These are phyloP conservation scores for Penicillium sp. DNA, from an alignment of 2,329 filamentous ascomycete species.

Conservation along the genomic window DNA sequence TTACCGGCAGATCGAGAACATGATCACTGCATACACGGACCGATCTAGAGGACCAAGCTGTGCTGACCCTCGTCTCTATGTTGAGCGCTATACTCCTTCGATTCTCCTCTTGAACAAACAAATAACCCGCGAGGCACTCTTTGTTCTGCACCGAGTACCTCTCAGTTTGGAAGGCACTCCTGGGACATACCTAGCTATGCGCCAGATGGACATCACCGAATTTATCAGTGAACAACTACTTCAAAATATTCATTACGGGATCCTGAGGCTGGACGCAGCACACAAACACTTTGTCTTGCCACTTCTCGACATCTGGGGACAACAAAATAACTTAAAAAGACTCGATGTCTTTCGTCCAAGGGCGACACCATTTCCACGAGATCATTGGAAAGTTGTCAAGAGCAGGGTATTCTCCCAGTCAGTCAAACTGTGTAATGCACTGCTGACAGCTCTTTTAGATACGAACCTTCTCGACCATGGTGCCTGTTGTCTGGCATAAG, in stretches of 20 bases:
- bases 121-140: conserved; percentile 13
- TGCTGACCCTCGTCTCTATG: conserved; percentile 9
- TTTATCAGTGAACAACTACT: conserved; percentile 16
- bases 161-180: conserved; percentile 12
- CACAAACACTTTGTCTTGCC: conserved; percentile 14
- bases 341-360: conserved; percentile 16
- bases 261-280: conserved; percentile 13
- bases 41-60: conserved; percentile 17
- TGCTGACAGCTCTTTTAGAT: conserved; percentile 4
- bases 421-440: not conserved
- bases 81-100: conserved; percentile 13
- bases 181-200: conserved; percentile 11
- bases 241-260: conserved; percentile 13
- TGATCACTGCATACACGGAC: conserved; percentile 16
- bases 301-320: conserved; percentile 14
- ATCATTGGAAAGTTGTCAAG: conserved; percentile 16
- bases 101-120: conserved; percentile 17
- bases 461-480: conserved; percentile 10
- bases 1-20: conserved; percentile 14
- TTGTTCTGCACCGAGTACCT: conserved; percentile 15
- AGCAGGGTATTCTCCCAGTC: conserved; percentile 5
- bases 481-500: conserved; percentile 12
- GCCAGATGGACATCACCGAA: conserved; percentile 18
- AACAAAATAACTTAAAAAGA: conserved; percentile 11
- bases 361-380: conserved; percentile 7